Evolutionary conservation across 2,329 filamentous ascomycete species (phyloP).

Genomic region (Leptographium flavum): DNA sequence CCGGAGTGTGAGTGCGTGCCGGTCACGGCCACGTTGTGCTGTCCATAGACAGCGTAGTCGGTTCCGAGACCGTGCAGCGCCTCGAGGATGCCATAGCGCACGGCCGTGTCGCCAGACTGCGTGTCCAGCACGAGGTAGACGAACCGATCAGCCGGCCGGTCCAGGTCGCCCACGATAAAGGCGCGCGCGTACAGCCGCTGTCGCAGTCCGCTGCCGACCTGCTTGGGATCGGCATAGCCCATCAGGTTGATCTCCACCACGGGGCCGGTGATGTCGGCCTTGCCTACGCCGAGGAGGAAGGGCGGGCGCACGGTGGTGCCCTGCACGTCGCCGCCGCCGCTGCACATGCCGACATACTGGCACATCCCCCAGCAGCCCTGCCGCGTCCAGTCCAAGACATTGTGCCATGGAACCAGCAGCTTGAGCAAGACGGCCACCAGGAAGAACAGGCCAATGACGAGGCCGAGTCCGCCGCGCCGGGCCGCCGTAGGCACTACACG

Average conservation of each 20-base stretch:
- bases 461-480: neutral
- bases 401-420: neutral
- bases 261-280: constrained; percentile 47
- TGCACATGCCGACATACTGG: neutral
- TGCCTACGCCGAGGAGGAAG: constrained; percentile 37
- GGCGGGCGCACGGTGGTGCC: constrained; percentile 9
- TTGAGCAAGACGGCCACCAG: neutral
- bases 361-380: neutral
- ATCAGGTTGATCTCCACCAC: constrained; percentile 84
- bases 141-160: constrained; percentile 54
- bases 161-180: constrained; percentile 65
- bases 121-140: constrained; percentile 81
- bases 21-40: constrained; percentile 73
- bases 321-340: neutral
- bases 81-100: constrained; percentile 69
- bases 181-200: constrained; percentile 77
- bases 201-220: constrained; percentile 69
- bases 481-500: neutral
- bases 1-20: constrained; percentile 86
- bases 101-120: constrained; percentile 71
- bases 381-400: neutral
- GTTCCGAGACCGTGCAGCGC: constrained; percentile 52
- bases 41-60: constrained; percentile 60
- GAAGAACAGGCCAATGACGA: neutral
- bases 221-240: constrained; percentile 68